Conservation (phyloP, 2,329 filamentous ascomycete genomes). For the Epicoccum nigrum region DNA sequence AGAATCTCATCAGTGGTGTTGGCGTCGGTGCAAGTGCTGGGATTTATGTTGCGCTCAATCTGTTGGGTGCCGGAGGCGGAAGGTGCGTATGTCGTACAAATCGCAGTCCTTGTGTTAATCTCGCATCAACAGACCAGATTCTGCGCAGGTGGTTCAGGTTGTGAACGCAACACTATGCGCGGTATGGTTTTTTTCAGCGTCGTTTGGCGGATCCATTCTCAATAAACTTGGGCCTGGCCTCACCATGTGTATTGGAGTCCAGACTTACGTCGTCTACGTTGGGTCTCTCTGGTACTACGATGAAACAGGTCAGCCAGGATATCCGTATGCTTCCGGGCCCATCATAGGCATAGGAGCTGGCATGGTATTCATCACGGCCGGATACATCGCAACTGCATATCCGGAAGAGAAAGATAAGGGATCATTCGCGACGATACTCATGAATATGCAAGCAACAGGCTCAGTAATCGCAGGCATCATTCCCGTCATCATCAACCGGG, state of each 20-base stretch:
- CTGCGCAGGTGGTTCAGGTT: slow-evolving; percentile 41
- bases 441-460: too few relatives aligned
- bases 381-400: slow-evolving; percentile 40
- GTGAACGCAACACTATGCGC: slow-evolving; percentile 42
- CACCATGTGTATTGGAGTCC: too few relatives aligned
- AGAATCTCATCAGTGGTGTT: slow-evolving; percentile 30
- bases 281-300: too few relatives aligned
- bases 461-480: too few relatives aligned
- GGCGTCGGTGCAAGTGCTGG: slow-evolving; percentile 40
- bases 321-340: slow-evolving; percentile 37
- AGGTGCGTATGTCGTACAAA: background rate
- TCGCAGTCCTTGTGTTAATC: background rate
- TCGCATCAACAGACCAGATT: slow-evolving; percentile 22
- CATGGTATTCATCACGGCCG: slow-evolving; percentile 42
- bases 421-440: too few relatives aligned
- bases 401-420: slow-evolving; percentile 31
- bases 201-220: slow-evolving; percentile 38
- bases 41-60: slow-evolving; percentile 40
- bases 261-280: too few relatives aligned
- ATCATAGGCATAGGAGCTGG: slow-evolving; percentile 43
- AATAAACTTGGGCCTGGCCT: too few relatives aligned
- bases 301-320: slow-evolving; percentile 8
- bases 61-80: slow-evolving; percentile 29
- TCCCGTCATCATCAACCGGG: too few relatives aligned
- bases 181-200: slow-evolving; percentile 43